phyloP scores from a whole-genome alignment of 176 grass and related monocot genomes.

The Phoenix dactylifera region DNA sequence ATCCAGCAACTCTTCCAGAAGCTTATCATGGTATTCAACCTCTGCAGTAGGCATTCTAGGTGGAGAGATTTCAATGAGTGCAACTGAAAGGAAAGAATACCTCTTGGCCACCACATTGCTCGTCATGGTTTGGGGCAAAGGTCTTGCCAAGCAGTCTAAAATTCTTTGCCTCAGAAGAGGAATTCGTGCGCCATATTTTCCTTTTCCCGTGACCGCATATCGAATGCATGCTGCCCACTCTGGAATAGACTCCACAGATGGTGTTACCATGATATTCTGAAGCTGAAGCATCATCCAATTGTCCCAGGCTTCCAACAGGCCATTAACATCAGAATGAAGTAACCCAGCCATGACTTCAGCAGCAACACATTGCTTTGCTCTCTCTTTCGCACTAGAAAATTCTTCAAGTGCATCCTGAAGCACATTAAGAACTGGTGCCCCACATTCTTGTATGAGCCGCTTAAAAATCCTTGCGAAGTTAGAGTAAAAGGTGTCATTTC shows the following conservation, averaged over 20 bases:
- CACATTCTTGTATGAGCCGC: conserved; percentile 88
- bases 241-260: conserved; percentile 88
- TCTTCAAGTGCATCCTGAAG: conserved; percentile 55
- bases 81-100: conserved; percentile 85
- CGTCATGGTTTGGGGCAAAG: conserved; percentile 47
- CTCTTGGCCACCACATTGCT: conserved; percentile 86
- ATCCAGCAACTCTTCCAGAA: conserved; percentile 75
- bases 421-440: conserved; percentile 44
- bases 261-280: conserved; percentile 58
- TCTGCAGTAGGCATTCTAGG: conserved; percentile 59
- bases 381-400: conserved; percentile 86
- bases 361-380: conserved; percentile 90
- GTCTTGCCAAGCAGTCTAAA: conserved; percentile 60
- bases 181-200: conserved; percentile 53
- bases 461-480: conserved; percentile 96
- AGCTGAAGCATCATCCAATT: conserved; percentile 64
- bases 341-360: conserved; percentile 92
- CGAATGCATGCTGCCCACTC: conserved; percentile 96
- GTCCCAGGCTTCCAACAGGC: conserved; percentile 40
- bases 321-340: conserved; percentile 79
- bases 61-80: conserved; percentile 82
- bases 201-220: conserved; percentile 93
- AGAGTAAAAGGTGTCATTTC: conserved; percentile 56
- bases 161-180: conserved; percentile 75
- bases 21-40: conserved; percentile 54